Evolutionary conservation across 306 rosid genomes (phyloP).

Genomic region (Cotoneaster glaucophyllus): DNA sequence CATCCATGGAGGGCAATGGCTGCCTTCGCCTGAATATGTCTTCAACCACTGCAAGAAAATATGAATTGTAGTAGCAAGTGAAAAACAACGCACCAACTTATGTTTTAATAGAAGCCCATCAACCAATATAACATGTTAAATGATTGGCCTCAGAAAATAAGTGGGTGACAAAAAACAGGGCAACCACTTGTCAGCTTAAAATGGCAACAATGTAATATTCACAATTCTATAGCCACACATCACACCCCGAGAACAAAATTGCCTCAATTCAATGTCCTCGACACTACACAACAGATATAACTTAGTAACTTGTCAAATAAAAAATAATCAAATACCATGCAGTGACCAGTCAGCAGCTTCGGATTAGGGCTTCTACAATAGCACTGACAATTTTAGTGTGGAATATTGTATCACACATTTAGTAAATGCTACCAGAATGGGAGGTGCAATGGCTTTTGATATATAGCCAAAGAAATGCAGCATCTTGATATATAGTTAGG

Average conservation of each 20-base stretch:
- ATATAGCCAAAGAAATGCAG: too few relatives aligned
- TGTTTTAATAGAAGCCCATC: not conserved
- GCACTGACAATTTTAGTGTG: too few relatives aligned
- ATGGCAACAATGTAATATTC: not conserved
- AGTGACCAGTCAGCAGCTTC: not conserved
- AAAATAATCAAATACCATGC: not conserved
- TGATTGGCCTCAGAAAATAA: not conserved
- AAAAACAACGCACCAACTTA: slow-evolving; percentile 9
- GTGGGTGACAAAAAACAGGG: not conserved
- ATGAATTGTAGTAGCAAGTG: not conserved
- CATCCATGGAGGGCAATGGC: slow-evolving; percentile 91
- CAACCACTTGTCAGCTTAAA: not conserved
- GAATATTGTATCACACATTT: too few relatives aligned
- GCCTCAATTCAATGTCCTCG: not conserved
- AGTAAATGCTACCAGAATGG: too few relatives aligned
- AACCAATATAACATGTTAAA: not conserved
- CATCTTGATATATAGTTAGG: not conserved
- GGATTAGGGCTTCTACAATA: too few relatives aligned
- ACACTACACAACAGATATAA: not conserved
- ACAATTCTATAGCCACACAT: not conserved
- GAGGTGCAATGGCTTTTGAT: too few relatives aligned
- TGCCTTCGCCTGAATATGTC: slow-evolving; percentile 95
- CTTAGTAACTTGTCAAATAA: not conserved
- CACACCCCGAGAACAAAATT: not conserved
- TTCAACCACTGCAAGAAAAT: slow-evolving; percentile 74